Conservation (phyloP, 805 yeast species). For the Maudiozyma pseudohumilis region DNA sequence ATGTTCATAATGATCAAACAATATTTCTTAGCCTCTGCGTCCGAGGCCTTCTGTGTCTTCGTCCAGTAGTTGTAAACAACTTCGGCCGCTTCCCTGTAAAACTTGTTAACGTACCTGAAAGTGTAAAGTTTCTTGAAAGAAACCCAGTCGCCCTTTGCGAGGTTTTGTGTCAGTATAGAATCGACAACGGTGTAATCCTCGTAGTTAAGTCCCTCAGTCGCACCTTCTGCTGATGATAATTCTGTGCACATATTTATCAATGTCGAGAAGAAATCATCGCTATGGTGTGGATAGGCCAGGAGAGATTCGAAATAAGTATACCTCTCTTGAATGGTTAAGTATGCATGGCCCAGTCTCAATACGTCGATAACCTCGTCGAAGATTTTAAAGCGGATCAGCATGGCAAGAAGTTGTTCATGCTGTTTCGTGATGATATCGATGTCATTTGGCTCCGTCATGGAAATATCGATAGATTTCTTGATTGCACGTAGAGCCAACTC, state of each 20-base stretch:
- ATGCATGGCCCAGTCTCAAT: conserved; percentile 20
- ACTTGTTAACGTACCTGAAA: conserved; percentile 21
- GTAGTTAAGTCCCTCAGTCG: conserved; percentile 10
- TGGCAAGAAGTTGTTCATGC: conserved; percentile 20
- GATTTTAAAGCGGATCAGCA: conserved; percentile 18
- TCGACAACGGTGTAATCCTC: conserved; percentile 23
- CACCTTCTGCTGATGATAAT: neutral
- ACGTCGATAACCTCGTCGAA: conserved; percentile 26
- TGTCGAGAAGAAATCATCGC: conserved; percentile 17
- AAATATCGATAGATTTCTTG: conserved; percentile 21
- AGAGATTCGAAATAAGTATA: conserved; percentile 13
- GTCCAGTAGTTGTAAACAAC: conserved; percentile 16
- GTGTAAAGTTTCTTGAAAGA: conserved; percentile 19
- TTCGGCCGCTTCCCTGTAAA: conserved; percentile 26
- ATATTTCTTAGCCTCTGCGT: conserved; percentile 12
- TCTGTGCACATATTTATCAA: conserved; percentile 14
- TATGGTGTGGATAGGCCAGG: conserved; percentile 9
- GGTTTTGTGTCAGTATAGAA: conserved; percentile 11
- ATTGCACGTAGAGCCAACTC: conserved; percentile 21
- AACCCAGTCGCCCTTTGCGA: conserved; percentile 14
- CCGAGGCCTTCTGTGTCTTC: conserved; percentile 2
- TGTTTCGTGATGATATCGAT: conserved; percentile 13
- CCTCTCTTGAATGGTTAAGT: conserved; percentile 16
- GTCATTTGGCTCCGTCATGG: conserved; percentile 9
- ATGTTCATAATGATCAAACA: conserved; percentile 21